Percentiles rank a stretch among this genome's conserved stretches.
These are phyloP conservation scores for Eimeria falciformis DNA, from an alignment of 169 alveolate genomes.

Conservation along the genomic window DNA sequence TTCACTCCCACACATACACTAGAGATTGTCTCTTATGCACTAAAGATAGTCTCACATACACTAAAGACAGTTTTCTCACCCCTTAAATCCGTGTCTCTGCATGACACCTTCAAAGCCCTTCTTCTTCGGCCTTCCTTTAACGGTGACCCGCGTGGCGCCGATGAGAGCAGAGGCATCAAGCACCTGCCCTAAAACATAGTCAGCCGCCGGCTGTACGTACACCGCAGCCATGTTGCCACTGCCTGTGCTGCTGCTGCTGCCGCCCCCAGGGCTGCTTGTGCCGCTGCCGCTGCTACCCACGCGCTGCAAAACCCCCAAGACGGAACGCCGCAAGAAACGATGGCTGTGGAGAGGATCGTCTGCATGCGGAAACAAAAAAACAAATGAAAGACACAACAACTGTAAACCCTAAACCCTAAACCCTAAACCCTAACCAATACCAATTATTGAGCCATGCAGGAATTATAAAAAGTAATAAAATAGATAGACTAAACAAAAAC, in stretches of 20 bases:
- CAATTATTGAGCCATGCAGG: too few relatives aligned
- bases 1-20: too few relatives aligned
- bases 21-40: too few relatives aligned
- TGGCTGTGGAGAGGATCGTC: slow-evolving; percentile 24
- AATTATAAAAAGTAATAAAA: too few relatives aligned
- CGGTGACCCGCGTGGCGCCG: slow-evolving; percentile 91
- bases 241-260: slow-evolving; percentile 75
- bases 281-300: slow-evolving; percentile 52
- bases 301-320: slow-evolving; percentile 34
- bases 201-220: slow-evolving; percentile 89
- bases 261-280: slow-evolving; percentile 18
- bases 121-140: slow-evolving; percentile 92
- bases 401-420: too few relatives aligned
- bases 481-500: too few relatives aligned
- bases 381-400: not conserved
- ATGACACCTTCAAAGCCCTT: slow-evolving; percentile 95
- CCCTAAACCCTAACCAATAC: too few relatives aligned
- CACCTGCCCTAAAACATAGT: slow-evolving; percentile 88
- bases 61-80: slow-evolving; percentile 81
- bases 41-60: too few relatives aligned
- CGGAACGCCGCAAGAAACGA: slow-evolving; percentile 30
- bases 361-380: not conserved
- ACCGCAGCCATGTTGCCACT: slow-evolving; percentile 84
- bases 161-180: slow-evolving; percentile 90
- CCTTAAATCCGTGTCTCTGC: slow-evolving; percentile 93